phyloP scores from a whole-genome alignment of 2,329 filamentous ascomycete genomes.

The Trichoderma koningii region DNA sequence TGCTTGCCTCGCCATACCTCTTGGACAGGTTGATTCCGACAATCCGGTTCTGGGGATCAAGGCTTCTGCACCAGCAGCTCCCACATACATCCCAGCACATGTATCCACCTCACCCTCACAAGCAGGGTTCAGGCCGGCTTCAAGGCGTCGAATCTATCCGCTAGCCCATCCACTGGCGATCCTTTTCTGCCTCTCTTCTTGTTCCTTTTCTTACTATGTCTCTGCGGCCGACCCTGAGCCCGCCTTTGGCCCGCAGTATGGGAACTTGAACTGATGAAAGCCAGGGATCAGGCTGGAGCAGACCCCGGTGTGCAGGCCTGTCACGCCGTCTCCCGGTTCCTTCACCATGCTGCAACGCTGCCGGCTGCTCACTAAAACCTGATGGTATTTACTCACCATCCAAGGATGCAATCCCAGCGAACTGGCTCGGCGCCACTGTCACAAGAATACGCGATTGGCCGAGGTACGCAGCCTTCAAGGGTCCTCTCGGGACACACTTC shows the following conservation, averaged over 20 bases:
- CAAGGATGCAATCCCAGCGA: slow-evolving; percentile 6
- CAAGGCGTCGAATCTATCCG: slow-evolving; percentile 1
- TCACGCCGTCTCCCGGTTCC: not conserved
- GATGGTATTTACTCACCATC: not conserved
- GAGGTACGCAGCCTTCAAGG: slow-evolving; percentile 1
- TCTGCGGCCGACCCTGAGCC: not conserved
- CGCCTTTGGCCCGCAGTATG: not conserved
- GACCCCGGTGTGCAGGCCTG: slow-evolving; percentile 4
- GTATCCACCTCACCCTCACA: no score
- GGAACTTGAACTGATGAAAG: not conserved
- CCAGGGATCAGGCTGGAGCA: not conserved
- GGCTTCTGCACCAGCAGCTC: not conserved
- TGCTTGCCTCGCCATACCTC: not conserved
- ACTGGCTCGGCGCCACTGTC: slow-evolving; percentile 6
- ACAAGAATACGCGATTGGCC: not conserved
- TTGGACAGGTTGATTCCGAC: not conserved
- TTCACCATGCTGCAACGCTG: slow-evolving; percentile 4
- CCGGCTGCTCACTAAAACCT: no score
- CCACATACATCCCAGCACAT: not conserved
- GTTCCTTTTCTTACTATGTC: not conserved
- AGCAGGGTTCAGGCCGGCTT: not conserved
- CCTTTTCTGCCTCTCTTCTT: not conserved
- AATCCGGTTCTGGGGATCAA: not conserved
- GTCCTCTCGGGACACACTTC: not conserved
- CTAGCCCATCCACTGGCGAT: not conserved